A percentile compares a stretch with the other conserved stretches of the same genome.
phyloP scores from a whole-genome alignment of 805 yeast species.

The Suhomyces sp. region DNA sequence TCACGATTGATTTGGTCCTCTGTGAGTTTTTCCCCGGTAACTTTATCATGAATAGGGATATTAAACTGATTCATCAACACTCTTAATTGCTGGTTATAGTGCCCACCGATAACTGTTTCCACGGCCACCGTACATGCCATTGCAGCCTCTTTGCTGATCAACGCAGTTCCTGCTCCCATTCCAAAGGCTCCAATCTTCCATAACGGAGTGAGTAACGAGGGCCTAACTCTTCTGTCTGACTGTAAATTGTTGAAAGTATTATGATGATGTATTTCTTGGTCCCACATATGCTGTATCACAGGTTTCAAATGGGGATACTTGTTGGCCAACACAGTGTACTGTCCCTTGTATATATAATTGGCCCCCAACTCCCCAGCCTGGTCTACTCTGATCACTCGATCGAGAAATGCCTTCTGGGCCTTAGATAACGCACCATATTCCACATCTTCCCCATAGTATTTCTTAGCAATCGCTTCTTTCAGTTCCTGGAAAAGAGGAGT shows the following conservation, averaged over 20 bases:
- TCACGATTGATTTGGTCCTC: slow-evolving; percentile 22
- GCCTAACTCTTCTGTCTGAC: slow-evolving; percentile 76
- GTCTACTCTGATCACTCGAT: slow-evolving; percentile 82
- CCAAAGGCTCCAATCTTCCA: slow-evolving; percentile 92
- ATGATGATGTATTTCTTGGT: slow-evolving; percentile 91
- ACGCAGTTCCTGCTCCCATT: slow-evolving; percentile 84
- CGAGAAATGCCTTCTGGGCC: slow-evolving; percentile 70
- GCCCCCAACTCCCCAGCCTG: slow-evolving; percentile 99
- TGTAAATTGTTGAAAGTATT: slow-evolving; percentile 80
- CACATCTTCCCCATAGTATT: slow-evolving; percentile 24
- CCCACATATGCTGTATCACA: slow-evolving; percentile 94
- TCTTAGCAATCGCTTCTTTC: slow-evolving; percentile 12
- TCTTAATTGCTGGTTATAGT: slow-evolving; percentile 87
- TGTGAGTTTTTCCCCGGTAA: slow-evolving; percentile 29
- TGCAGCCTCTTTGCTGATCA: slow-evolving; percentile 90
- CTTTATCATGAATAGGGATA: slow-evolving; percentile 38
- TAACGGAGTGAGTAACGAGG: slow-evolving; percentile 84
- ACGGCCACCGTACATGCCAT: slow-evolving; percentile 99
- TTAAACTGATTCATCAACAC: slow-evolving; percentile 67
- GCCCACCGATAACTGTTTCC: slow-evolving; percentile 96
- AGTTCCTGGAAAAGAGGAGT: slow-evolving; percentile 1
- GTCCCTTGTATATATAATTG: slow-evolving; percentile 88
- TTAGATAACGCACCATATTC: slow-evolving; percentile 38
- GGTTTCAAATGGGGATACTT: slow-evolving; percentile 77
- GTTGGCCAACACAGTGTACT: slow-evolving; percentile 68